phyloP scores from a whole-genome alignment of 2,329 filamentous ascomycete genomes.

The Pochonia chlamydosporia region DNA sequence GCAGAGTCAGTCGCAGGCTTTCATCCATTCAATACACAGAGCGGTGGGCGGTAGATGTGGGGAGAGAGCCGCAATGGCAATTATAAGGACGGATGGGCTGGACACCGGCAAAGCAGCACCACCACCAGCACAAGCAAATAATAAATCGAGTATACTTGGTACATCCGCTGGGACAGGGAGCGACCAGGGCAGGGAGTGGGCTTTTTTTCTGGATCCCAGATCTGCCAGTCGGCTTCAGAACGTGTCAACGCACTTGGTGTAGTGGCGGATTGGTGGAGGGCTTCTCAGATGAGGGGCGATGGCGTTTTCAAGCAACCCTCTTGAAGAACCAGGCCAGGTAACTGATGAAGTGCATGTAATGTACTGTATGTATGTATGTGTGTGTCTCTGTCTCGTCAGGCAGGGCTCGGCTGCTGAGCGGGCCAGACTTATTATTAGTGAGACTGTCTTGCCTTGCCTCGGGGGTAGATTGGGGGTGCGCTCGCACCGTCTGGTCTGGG shows the following conservation, averaged over 20 bases:
- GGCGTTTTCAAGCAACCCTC: not conserved
- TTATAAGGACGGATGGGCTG: not conserved
- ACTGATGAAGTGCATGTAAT: not conserved
- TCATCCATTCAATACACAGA: too few relatives aligned
- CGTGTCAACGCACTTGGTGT: too few relatives aligned
- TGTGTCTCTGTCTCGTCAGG: too few relatives aligned
- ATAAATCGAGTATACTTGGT: not conserved
- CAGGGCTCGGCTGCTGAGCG: not conserved
- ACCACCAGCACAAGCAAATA: not conserved
- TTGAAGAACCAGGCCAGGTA: not conserved
- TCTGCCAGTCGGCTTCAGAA: slow-evolving; percentile 3
- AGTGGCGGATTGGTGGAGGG: not conserved
- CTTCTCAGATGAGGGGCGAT: not conserved
- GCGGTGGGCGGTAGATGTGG: not conserved
- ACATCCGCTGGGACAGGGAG: not conserved
- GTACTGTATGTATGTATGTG: too few relatives aligned
- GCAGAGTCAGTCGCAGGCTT: too few relatives aligned
- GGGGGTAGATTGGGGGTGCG: not conserved
- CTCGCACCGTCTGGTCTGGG: too few relatives aligned
- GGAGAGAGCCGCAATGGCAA: not conserved
- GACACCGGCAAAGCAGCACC: not conserved
- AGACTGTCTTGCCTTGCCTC: not conserved
- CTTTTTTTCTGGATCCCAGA: slow-evolving; percentile 3
- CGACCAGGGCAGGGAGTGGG: not conserved
- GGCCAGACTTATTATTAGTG: not conserved